Percentiles rank a stretch among this genome's conserved stretches.
Evolutionary conservation across 2,329 filamentous ascomycete species (phyloP).

Genomic region (Ascochyta lentis): DNA sequence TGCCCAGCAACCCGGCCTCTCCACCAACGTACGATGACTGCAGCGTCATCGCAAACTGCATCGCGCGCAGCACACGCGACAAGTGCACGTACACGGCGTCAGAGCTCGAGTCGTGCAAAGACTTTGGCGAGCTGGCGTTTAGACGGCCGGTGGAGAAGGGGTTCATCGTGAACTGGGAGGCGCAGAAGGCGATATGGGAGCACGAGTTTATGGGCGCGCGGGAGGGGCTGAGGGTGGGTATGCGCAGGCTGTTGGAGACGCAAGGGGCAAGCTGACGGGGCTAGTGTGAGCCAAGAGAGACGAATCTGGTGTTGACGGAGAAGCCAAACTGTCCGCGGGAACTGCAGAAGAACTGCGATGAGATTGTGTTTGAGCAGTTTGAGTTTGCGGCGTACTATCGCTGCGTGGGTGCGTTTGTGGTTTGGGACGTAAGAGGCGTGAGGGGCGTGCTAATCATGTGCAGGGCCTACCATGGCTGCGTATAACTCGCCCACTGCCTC

Average conservation of each 20-base stretch:
- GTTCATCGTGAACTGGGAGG: constrained; percentile 96
- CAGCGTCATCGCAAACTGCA: constrained; percentile 81
- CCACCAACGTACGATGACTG: constrained; percentile 55
- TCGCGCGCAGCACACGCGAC: constrained; percentile 79
- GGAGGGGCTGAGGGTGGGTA: constrained; percentile 62
- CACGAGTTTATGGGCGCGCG: constrained; percentile 80
- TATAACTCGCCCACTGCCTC: constrained; percentile 66
- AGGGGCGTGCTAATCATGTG: not conserved
- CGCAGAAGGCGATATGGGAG: constrained; percentile 95
- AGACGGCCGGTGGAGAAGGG: constrained; percentile 92
- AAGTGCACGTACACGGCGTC: constrained; percentile 80
- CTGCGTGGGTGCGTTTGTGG: constrained; percentile 62
- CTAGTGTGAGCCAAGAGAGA: constrained; percentile 76
- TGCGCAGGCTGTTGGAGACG: constrained; percentile 3
- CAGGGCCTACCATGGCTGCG: constrained; percentile 77
- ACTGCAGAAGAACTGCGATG: constrained; percentile 88
- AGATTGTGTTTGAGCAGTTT: constrained; percentile 97
- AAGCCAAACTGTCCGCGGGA: constrained; percentile 81
- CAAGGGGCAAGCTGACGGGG: constrained; percentile 17
- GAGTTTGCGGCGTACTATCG: constrained; percentile 88
- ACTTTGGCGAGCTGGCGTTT: constrained; percentile 89
- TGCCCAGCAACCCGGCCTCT: constrained; percentile 37
- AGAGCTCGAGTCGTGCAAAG: constrained; percentile 78
- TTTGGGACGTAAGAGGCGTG: not conserved
- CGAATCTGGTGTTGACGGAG: constrained; percentile 85